These are phyloP conservation scores for Chlorencoelia australis DNA, from an alignment of 2,329 filamentous ascomycete species.

Conservation along the genomic window DNA sequence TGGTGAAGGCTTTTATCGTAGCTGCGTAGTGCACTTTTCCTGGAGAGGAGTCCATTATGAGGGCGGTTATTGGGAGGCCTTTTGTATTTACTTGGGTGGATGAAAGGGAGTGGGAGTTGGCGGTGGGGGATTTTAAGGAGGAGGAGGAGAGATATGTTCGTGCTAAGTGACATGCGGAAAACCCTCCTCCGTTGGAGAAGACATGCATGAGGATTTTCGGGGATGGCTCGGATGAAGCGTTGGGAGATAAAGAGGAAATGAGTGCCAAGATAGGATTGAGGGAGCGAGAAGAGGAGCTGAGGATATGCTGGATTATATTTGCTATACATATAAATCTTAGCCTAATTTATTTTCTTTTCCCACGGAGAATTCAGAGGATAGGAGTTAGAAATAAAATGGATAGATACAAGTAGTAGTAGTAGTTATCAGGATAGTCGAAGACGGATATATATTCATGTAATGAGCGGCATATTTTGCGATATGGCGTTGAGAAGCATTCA, in stretches of 20 bases:
- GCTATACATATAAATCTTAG: constrained; percentile 16
- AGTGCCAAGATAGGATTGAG: too few relatives aligned
- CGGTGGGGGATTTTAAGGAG: too few relatives aligned
- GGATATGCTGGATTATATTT: constrained; percentile 25
- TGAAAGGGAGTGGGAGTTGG: too few relatives aligned
- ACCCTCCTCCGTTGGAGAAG: constrained; percentile 40
- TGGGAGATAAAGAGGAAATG: too few relatives aligned
- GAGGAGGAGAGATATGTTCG: too few relatives aligned
- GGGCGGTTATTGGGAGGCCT: constrained; percentile 29
- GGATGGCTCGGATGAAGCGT: too few relatives aligned
- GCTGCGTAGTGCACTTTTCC: constrained; percentile 23
- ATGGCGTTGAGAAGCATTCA: constrained; percentile 34
- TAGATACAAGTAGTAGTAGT: constrained; percentile 35
- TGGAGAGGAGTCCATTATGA: constrained; percentile 37
- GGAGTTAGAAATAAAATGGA: constrained; percentile 30
- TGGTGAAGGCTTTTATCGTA: constrained; percentile 15
- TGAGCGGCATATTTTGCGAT: constrained; percentile 37
- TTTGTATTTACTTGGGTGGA: constrained; percentile 23
- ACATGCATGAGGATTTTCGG: constrained; percentile 32
- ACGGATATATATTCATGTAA: constrained; percentile 34
- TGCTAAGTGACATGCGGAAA: constrained; percentile 31
- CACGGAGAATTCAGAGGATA: too few relatives aligned
- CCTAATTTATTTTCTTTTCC: constrained; percentile 32
- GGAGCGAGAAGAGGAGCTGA: constrained; percentile 18
- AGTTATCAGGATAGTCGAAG: constrained; percentile 38